phyloP scores from a whole-genome alignment of 2,329 filamentous ascomycete species.

The Parafenestella ontariensis region DNA sequence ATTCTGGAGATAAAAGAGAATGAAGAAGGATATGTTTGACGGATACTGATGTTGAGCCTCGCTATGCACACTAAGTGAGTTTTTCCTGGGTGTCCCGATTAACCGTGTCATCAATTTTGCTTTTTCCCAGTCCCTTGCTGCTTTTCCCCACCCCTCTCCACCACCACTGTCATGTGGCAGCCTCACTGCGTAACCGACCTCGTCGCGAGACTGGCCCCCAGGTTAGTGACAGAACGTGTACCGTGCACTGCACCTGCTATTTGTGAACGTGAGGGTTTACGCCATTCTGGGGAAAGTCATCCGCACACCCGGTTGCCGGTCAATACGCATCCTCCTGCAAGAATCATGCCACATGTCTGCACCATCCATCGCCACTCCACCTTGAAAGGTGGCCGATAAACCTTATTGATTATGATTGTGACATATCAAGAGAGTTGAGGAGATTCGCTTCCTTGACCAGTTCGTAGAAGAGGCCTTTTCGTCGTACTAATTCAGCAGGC shows the following conservation, averaged over 20 bases:
- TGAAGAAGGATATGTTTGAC: background rate
- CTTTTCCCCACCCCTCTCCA: background rate
- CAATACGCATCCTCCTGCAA: background rate
- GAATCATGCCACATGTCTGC: background rate
- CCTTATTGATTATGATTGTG: background rate
- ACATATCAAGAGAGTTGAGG: slow-evolving; percentile 44
- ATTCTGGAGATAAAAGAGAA: too few relatives aligned
- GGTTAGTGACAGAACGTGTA: background rate
- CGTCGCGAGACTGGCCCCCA: background rate
- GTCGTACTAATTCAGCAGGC: slow-evolving; percentile 76
- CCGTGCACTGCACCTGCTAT: background rate
- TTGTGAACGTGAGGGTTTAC: background rate
- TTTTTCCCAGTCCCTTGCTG: slow-evolving; percentile 1
- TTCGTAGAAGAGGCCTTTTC: slow-evolving; percentile 82
- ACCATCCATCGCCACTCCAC: background rate
- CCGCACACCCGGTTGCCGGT: background rate
- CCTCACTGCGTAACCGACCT: background rate
- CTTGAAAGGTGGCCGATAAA: background rate
- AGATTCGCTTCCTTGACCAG: slow-evolving; percentile 91
- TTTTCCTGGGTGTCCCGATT: background rate
- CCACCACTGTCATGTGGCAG: background rate
- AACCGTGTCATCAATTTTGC: background rate
- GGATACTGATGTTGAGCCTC: background rate
- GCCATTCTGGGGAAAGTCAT: background rate
- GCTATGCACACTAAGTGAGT: background rate